Conservation (phyloP, 805 yeast genomes). For the Yarrowia sp. region DNA sequence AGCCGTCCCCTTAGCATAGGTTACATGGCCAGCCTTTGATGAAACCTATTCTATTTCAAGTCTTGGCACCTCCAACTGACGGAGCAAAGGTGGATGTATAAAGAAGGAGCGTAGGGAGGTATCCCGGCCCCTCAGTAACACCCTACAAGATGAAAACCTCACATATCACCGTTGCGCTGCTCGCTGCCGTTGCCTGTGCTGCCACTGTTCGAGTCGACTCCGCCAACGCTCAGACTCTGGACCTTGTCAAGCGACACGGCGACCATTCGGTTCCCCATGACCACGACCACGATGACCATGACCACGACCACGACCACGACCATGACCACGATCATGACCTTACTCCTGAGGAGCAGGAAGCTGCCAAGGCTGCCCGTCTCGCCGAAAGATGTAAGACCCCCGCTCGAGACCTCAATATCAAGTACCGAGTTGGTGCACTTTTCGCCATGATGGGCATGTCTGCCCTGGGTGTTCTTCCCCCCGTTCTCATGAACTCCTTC, state of each 20-base stretch:
- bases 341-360: constrained; percentile 20
- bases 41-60: constrained; percentile 30
- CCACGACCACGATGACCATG: constrained; percentile 5
- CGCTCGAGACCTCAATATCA: constrained; percentile 47
- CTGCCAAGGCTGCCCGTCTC: constrained; percentile 7
- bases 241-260: constrained; percentile 23
- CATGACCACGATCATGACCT: constrained; percentile 11
- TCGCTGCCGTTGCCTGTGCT: constrained; percentile 12
- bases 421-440: constrained; percentile 49
- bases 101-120: background rate
- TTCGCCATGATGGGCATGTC: constrained; percentile 52
- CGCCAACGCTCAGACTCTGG: background rate
- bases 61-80: constrained; percentile 29
- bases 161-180: constrained; percentile 14
- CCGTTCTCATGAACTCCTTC: constrained; percentile 47
- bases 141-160: constrained; percentile 9
- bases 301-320: constrained; percentile 6
- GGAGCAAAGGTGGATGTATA: constrained; percentile 9
- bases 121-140: background rate
- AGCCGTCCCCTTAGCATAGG: constrained; percentile 5
- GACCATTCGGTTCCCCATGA: constrained; percentile 29
- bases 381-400: constrained; percentile 28
- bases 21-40: constrained; percentile 24
- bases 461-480: constrained; percentile 51
- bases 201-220: constrained; percentile 14